Evolutionary conservation across 1,139 yeast genomes (phyloP), one percentile per base, ranked within the genome.

Genomic region (Taphrina confusa): DNA sequence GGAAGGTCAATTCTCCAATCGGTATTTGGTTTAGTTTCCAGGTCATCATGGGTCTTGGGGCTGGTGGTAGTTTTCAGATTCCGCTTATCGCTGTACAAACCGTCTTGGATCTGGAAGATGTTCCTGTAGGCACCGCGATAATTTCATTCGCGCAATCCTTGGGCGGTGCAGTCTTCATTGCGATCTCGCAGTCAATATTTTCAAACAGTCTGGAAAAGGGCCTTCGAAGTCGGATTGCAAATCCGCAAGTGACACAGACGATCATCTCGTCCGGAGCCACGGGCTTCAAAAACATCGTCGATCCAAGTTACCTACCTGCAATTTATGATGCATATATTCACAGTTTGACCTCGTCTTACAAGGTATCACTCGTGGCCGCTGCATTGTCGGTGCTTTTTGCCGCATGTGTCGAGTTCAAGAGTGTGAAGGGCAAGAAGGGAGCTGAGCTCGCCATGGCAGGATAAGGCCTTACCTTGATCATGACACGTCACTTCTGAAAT

Each of bases 11-110:
- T 58, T 75, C 82, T 0, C 66, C 73, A 0, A 65, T 68, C 20
- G 70, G 74, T 4, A 68, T 72, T 52, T 73, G 77, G 57, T 81
- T 84, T 61, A 89, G 89, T 0, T 72, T 77, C 11, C 70, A 80
- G 42, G 79, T 84, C 33, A 67, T 82, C 11, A 74, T 76, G 5
- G 89, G 89, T 60, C 68, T 82, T 22, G 78, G 82, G 0, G 71
- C 78, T 54, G 89, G 89, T 1, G 65, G 78, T 14, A 74, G 75
- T 52, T 74, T 82, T 66, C 89, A 84, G 69, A 72, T 81, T 33
- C 71, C 80, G 0, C 66, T 80, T 42, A 47, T 61, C n/a, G 63
- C 63, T 1, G 62, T 58, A 12, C 63, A 61, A 40, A 46, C 62
- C 9, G 63, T 58, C 11, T 47, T 61, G 23, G 44, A 42, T 1